Conservation (phyloP, 108 stramenopile genomes). For the Stephanodiscus minutulus region DNA sequence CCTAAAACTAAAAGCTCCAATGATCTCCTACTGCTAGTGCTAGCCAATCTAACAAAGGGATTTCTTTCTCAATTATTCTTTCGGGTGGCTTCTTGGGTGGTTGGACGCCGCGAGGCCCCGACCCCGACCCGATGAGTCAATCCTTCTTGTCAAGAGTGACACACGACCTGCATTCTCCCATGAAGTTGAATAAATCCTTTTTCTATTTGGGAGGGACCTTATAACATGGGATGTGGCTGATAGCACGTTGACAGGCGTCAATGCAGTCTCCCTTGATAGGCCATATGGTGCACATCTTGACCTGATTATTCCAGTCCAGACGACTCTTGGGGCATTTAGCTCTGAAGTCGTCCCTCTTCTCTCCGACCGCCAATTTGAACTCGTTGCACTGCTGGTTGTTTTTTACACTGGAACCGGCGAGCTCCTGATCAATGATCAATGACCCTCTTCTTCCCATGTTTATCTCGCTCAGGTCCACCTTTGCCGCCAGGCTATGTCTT, state of each 20-base stretch:
- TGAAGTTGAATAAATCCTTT: too few species aligned
- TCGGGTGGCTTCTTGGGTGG: neutral
- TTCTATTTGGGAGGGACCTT: neutral
- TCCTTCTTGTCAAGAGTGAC: neutral
- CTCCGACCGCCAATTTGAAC: neutral
- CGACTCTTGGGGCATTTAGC: neutral
- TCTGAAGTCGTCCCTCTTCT: neutral
- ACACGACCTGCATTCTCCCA: neutral
- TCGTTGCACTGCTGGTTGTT: neutral
- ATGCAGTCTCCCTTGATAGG: slow-evolving; percentile 4
- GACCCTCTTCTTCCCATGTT: neutral
- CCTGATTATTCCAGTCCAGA: neutral
- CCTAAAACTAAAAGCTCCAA: too few species aligned
- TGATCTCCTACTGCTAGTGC: too few species aligned
- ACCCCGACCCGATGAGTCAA: neutral
- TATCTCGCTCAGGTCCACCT: too few species aligned
- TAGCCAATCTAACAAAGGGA: too few species aligned
- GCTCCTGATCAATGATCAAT: neutral
- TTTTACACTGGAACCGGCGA: neutral
- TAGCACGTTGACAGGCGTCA: neutral
- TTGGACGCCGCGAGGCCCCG: too few species aligned
- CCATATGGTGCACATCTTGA: neutral
- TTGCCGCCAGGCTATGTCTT: too few species aligned
- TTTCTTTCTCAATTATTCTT: neutral
- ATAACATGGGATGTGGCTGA: neutral